Conservation (phyloP, 306 rosid genomes). For the Inga leiocalycina region DNA sequence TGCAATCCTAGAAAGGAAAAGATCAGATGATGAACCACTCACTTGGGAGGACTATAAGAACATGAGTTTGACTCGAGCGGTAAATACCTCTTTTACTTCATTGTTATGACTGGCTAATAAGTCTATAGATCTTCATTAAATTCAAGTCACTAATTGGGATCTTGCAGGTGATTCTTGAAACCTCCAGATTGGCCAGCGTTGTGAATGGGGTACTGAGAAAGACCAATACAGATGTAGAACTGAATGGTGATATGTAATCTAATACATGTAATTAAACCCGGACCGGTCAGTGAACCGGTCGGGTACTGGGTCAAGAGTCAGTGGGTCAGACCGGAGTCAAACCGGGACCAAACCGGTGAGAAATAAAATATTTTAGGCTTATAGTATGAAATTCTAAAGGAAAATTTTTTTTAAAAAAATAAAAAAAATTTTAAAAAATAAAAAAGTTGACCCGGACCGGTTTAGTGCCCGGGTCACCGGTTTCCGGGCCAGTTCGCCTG, state of each 20-base stretch:
- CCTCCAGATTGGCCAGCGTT: constrained; percentile 71
- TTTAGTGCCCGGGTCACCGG: too few species aligned
- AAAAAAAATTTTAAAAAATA: too few species aligned
- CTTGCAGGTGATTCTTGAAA: constrained; percentile 72
- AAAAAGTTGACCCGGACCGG: too few species aligned
- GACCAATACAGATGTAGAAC: constrained; percentile 57
- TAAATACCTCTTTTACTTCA: constrained; percentile 34
- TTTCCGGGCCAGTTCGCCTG: too few species aligned
- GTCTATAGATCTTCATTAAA: neutral
- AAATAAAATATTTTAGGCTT: too few species aligned
- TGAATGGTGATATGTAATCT: constrained; percentile 64
- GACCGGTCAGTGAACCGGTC: too few species aligned
- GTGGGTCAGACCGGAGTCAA: too few species aligned
- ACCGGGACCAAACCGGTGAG: too few species aligned
- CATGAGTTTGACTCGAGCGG: constrained; percentile 67
- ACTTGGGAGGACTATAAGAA: constrained; percentile 69
- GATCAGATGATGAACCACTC: constrained; percentile 51
- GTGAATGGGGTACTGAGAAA: constrained; percentile 76
- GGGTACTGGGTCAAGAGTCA: too few species aligned
- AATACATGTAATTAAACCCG: too few species aligned
- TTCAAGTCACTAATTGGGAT: neutral
- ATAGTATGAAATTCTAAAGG: too few species aligned
- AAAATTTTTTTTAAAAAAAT: too few species aligned
- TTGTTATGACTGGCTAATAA: neutral
- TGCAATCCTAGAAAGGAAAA: constrained; percentile 55